Evolutionary conservation across 2,329 filamentous ascomycete species (phyloP).

Genomic region (Colletotrichum liriopes): DNA sequence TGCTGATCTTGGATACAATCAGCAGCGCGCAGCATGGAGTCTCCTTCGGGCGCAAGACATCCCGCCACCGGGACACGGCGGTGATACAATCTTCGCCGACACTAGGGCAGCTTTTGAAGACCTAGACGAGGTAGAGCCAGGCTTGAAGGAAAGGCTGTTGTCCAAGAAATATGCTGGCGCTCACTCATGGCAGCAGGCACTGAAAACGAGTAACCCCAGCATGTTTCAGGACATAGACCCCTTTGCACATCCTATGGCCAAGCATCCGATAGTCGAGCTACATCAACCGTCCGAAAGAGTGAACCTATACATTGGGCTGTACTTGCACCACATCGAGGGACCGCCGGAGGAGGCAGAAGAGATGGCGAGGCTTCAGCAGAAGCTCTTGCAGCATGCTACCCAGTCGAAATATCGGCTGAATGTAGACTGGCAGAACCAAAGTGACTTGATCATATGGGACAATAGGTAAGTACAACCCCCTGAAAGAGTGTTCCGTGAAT

Average conservation of each 20-base stretch:
- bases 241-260: slow-evolving; percentile 53
- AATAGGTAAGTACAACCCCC: slow-evolving; percentile 58
- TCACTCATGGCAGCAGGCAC: slow-evolving; percentile 67
- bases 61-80: slow-evolving; percentile 63
- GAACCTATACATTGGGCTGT: slow-evolving; percentile 68
- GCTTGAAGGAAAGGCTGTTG: slow-evolving; percentile 52
- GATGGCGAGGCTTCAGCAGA: slow-evolving; percentile 54
- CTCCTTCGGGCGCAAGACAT: slow-evolving; percentile 65
- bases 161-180: slow-evolving; percentile 61
- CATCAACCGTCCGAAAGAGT: slow-evolving; percentile 67
- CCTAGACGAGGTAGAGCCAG: slow-evolving; percentile 51
- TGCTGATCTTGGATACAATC: slow-evolving; percentile 70
- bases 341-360: slow-evolving; percentile 51
- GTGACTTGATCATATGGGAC: slow-evolving; percentile 73
- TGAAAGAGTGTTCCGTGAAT: too few species aligned
- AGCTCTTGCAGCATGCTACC: slow-evolving; percentile 61
- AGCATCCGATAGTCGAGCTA: slow-evolving; percentile 65
- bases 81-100: slow-evolving; percentile 69
- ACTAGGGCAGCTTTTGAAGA: slow-evolving; percentile 65
- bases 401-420: slow-evolving; percentile 62
- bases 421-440: slow-evolving; percentile 63
- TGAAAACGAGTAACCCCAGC: slow-evolving; percentile 65
- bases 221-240: slow-evolving; percentile 63
- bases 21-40: slow-evolving; percentile 66
- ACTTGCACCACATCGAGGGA: slow-evolving; percentile 67